Evolutionary conservation across 2,329 filamentous ascomycete species (phyloP).

Genomic region (Penicillium sp.): DNA sequence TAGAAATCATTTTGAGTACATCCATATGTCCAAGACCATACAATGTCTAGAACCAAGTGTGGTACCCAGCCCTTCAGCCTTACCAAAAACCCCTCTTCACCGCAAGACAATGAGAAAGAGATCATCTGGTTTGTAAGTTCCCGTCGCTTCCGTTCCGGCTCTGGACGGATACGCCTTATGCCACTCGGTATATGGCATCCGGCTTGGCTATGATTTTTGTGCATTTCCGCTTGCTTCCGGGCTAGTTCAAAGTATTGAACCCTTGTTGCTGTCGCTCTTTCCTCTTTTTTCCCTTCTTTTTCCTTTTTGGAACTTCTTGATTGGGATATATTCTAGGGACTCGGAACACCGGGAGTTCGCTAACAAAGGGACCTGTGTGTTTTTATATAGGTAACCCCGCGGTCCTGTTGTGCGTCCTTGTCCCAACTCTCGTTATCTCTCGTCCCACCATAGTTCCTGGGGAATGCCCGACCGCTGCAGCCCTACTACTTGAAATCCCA

Average conservation of each 20-base stretch:
- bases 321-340: slow-evolving; percentile 1
- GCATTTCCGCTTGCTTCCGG: slow-evolving; percentile 29
- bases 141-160: slow-evolving; percentile 24
- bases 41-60: not conserved
- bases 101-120: slow-evolving; percentile 5
- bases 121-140: slow-evolving; percentile 24
- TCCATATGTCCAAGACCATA: not conserved
- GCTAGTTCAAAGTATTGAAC: slow-evolving; percentile 1
- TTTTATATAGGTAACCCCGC: slow-evolving; percentile 15
- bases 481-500: slow-evolving; percentile 8
- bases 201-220: slow-evolving; percentile 22
- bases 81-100: not conserved
- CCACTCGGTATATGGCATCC: slow-evolving; percentile 23
- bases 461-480: slow-evolving; percentile 14
- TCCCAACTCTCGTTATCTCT: slow-evolving; percentile 14
- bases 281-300: not conserved
- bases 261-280: not conserved
- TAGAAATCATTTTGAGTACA: not conserved
- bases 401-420: slow-evolving; percentile 13
- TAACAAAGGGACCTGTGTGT: not conserved
- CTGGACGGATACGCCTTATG: slow-evolving; percentile 21
- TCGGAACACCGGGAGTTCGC: slow-evolving; percentile 8
- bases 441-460: slow-evolving; percentile 16
- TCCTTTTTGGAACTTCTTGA: not conserved
- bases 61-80: slow-evolving; percentile 1